These are phyloP conservation scores for Diaporthe sp. DNA, from an alignment of 2,329 filamentous ascomycete species.

Conservation along the genomic window DNA sequence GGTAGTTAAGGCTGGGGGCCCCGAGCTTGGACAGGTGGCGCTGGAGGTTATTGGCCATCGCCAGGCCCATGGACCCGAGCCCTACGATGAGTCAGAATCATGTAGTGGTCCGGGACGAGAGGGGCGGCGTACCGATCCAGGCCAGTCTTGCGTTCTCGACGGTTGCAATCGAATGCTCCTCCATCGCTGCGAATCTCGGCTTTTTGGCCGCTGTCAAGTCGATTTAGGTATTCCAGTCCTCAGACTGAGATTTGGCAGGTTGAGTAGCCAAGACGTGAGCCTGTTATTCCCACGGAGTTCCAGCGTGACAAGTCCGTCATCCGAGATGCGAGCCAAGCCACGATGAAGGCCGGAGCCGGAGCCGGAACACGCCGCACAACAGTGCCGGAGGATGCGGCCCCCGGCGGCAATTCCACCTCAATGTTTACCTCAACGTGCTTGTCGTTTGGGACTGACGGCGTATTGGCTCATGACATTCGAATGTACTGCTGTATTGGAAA, in stretches of 20 bases:
- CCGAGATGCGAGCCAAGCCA: not conserved
- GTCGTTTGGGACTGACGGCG: no score
- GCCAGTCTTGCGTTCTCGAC: not conserved
- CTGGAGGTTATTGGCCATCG: constrained; percentile 62
- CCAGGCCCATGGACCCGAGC: constrained; percentile 62
- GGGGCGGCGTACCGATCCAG: constrained; percentile 21
- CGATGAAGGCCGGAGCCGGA: not conserved
- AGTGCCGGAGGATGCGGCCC: constrained; percentile 13
- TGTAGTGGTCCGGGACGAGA: not conserved
- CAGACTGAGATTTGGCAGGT: not conserved
- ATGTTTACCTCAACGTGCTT: not conserved
- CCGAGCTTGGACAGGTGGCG: constrained; percentile 45
- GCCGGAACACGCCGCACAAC: no score
- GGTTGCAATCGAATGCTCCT: not conserved
- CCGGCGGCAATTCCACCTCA: not conserved
- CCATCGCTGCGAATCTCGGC: no score
- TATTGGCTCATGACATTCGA: no score
- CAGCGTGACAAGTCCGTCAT: not conserved
- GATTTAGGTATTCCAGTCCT: rapidly evolving
- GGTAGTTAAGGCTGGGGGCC: constrained; percentile 48
- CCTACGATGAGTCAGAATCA: constrained; percentile 42
- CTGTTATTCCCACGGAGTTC: not conserved
- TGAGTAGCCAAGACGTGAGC: no score
- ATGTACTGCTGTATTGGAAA: no score
- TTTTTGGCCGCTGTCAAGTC: not conserved